These are phyloP conservation scores for Protomyces inouyei DNA, from an alignment of 1,139 yeast species.

Conservation along the genomic window DNA sequence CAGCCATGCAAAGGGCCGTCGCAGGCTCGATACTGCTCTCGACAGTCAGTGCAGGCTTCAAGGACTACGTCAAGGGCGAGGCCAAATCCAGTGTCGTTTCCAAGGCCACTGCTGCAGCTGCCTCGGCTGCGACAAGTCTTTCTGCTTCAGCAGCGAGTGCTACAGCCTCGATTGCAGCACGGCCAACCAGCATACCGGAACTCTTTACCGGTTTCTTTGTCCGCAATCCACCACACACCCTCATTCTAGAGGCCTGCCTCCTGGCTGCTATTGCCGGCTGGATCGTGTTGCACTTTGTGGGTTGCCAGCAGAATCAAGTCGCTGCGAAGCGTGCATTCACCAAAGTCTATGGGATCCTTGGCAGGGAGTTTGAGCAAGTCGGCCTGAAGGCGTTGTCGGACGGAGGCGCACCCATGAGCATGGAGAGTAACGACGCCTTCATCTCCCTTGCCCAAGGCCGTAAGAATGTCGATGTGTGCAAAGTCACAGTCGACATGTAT, in stretches of 20 bases:
- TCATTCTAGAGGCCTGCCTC: slow-evolving; percentile 67
- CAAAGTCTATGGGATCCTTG: slow-evolving; percentile 43
- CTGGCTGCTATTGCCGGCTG: slow-evolving; percentile 49
- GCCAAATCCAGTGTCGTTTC: background rate
- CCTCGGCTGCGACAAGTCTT: background rate
- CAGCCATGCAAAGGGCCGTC: background rate
- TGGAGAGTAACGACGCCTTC: slow-evolving; percentile 67
- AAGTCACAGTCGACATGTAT: slow-evolving; percentile 58
- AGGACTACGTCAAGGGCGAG: background rate
- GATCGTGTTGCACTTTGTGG: slow-evolving; percentile 39
- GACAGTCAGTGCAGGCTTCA: background rate
- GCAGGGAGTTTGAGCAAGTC: slow-evolving; percentile 69
- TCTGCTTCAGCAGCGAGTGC: background rate
- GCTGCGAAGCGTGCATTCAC: slow-evolving; percentile 31
- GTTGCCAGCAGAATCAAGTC: slow-evolving; percentile 30
- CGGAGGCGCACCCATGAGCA: slow-evolving; percentile 44
- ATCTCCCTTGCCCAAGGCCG: slow-evolving; percentile 88
- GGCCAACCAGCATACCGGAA: background rate
- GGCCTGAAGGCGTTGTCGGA: slow-evolving; percentile 50
- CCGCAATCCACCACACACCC: slow-evolving; percentile 41
- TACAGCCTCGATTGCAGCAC: background rate
- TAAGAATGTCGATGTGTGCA: slow-evolving; percentile 60
- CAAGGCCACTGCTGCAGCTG: background rate
- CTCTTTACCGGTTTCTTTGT: slow-evolving; percentile 14
- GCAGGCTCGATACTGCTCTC: background rate